Base-by-base conservation (phyloP, 108 stramenopile genomes). In the Stephanodiscus minutulus region DNA sequence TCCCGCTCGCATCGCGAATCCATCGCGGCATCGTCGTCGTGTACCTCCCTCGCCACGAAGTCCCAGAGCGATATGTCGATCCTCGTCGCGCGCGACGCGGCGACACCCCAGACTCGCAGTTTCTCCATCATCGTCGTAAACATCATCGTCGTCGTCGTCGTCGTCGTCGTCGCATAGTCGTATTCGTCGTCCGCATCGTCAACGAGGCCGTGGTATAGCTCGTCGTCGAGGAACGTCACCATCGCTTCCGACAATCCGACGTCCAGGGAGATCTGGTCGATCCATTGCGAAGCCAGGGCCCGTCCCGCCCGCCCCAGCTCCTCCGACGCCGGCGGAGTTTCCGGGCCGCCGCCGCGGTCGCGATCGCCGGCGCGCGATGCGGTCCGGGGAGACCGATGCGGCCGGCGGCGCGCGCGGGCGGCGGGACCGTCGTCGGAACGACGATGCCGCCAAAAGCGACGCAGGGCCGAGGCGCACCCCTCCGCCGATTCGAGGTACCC, bases 61-160 rank as follows among this genome's bases (percentile, higher is more conserved):
- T 73, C 64, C 79, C 79, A 80, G 9, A 68, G 69, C 7, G 67
- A 63, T 29, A 33, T 73, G 44, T 80, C 72, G 64, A 73, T 73
- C 54, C 64, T n/a, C 4, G 64, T 60, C 79, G 72, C 62, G 25
- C 35, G 56, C 21, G 61, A 58, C 43, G 68, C 61, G 56, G 72
- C 61, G 48, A 64, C 64, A 22, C 71, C 33, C 64, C 64, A 74
- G 15, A 44, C 18, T 17, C 41, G 64, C 13, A 74, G 54, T 44
- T 58, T 74, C 6, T 74, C 41, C 12, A 44, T 29, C 44, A 57
- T 39, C n/a, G 36, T n/a, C n/a, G n/a, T n/a, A n/a, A n/a, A n/a
- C 18, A 2, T 48, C 15, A 25, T 1, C 7, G 36, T 58, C 31
- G 28, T 25, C 31, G 10, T 49, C 18, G 9, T 48, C 15, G 43